Percentiles rank a stretch among this genome's conserved stretches.
These are phyloP conservation scores for Licmophora abbreviata DNA, from an alignment of 108 stramenopile species.

Conservation along the genomic window DNA sequence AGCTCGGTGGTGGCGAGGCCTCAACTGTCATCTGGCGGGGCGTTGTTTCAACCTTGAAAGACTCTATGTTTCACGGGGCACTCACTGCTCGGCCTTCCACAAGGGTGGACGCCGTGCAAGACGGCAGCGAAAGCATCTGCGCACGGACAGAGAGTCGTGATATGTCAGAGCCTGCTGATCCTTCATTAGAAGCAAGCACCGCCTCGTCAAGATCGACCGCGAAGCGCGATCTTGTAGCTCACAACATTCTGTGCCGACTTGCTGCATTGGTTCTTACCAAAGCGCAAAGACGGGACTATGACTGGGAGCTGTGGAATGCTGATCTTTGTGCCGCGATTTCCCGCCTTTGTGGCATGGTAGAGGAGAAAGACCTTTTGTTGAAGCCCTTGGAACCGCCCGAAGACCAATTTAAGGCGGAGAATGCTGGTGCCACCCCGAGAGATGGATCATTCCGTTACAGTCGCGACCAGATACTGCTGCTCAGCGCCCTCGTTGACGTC, in stretches of 20 bases:
- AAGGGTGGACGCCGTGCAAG: too few species aligned
- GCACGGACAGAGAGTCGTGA: too few species aligned
- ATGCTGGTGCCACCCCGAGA: slow-evolving; percentile 3
- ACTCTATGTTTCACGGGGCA: slow-evolving; percentile 10
- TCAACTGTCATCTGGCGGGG: slow-evolving; percentile 61
- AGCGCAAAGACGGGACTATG: slow-evolving; percentile 44
- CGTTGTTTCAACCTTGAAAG: slow-evolving; percentile 33
- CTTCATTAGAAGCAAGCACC: not conserved
- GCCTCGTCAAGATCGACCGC: not conserved
- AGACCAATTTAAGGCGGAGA: not conserved
- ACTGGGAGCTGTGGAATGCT: slow-evolving; percentile 56
- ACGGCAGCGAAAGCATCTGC: slow-evolving; percentile 4
- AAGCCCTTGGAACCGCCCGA: slow-evolving; percentile 11
- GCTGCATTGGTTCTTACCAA: slow-evolving; percentile 57
- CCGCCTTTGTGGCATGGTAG: slow-evolving; percentile 56
- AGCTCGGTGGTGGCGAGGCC: slow-evolving; percentile 67
- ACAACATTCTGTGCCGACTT: slow-evolving; percentile 55
- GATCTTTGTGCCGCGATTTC: slow-evolving; percentile 64
- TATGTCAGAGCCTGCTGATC: slow-evolving; percentile 8
- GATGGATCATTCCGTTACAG: slow-evolving; percentile 19
- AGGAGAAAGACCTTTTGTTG: slow-evolving; percentile 66
- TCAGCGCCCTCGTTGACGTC: slow-evolving; percentile 51
- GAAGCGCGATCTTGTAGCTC: slow-evolving; percentile 8
- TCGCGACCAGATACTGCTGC: slow-evolving; percentile 61
- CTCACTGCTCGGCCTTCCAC: too few species aligned